phyloP scores from a whole-genome alignment of 2,329 filamentous ascomycete genomes.

The Diplodia intermedia region DNA sequence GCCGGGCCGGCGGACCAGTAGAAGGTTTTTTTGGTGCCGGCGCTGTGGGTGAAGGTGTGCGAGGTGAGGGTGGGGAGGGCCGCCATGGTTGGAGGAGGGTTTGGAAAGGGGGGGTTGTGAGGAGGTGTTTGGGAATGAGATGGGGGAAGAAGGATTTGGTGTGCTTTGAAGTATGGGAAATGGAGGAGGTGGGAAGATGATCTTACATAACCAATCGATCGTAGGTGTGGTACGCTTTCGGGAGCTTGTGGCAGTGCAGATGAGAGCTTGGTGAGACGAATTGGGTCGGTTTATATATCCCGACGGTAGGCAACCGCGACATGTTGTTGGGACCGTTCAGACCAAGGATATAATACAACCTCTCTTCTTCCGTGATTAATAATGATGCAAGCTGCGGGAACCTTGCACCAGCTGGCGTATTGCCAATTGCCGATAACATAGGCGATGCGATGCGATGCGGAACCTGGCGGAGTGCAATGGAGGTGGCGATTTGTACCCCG shows the following conservation, averaged over 20 bases:
- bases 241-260: too few species aligned
- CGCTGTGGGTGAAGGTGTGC: slow-evolving; percentile 38
- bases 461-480: background rate
- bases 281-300: too few species aligned
- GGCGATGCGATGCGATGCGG: background rate
- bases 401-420: background rate
- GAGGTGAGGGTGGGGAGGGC: slow-evolving; percentile 27
- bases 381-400: background rate
- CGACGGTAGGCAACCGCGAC: too few species aligned
- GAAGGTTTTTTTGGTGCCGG: slow-evolving; percentile 37
- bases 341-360: background rate
- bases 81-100: background rate
- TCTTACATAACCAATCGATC: too few species aligned
- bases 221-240: too few species aligned
- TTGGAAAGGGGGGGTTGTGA: background rate
- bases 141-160: too few species aligned
- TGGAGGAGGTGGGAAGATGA: background rate
- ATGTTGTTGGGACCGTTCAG: too few species aligned
- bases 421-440: background rate
- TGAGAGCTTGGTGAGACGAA: too few species aligned
- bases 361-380: background rate
- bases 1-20: slow-evolving; percentile 40
- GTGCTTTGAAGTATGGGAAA: too few species aligned
- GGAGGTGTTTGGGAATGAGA: too few species aligned
- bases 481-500: too few species aligned